phyloP scores from a whole-genome alignment of 306 rosid species.

The Vigna trinervia region DNA sequence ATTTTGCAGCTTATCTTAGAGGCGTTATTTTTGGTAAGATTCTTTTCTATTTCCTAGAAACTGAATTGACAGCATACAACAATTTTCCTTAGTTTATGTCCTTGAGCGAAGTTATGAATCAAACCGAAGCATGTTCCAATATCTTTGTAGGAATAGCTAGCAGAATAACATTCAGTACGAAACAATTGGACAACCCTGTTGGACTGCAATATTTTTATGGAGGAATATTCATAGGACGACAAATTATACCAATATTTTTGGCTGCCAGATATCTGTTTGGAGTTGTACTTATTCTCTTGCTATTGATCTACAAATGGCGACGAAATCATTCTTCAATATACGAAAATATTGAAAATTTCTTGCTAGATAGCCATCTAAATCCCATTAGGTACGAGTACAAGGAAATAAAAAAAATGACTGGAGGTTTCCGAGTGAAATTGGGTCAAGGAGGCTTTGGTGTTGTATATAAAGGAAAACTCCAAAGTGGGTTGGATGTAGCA shows the following conservation, averaged over 20 bases:
- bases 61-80: neutral
- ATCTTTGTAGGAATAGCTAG: slow-evolving; percentile 8
- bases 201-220: neutral
- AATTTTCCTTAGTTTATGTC: neutral
- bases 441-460: slow-evolving; percentile 48
- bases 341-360: slow-evolving; percentile 29
- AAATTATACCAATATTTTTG: neutral
- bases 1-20: slow-evolving; percentile 42
- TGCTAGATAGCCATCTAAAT: slow-evolving; percentile 14
- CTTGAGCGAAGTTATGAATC: neutral
- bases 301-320: slow-evolving; percentile 39
- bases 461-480: slow-evolving; percentile 20
- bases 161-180: slow-evolving; percentile 17
- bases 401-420: slow-evolving; percentile 36
- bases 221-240: neutral
- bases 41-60: neutral
- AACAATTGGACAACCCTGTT: slow-evolving; percentile 3
- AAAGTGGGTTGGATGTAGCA: slow-evolving; percentile 35
- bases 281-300: neutral
- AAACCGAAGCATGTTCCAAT: neutral
- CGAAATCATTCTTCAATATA: slow-evolving; percentile 39
- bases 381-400: slow-evolving; percentile 42
- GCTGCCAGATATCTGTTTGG: slow-evolving; percentile 24
- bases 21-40: slow-evolving; percentile 42
- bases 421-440: slow-evolving; percentile 26